Evolutionary conservation across 2,329 filamentous ascomycete genomes (phyloP).

Genomic region (Fusarium verticillioides): DNA sequence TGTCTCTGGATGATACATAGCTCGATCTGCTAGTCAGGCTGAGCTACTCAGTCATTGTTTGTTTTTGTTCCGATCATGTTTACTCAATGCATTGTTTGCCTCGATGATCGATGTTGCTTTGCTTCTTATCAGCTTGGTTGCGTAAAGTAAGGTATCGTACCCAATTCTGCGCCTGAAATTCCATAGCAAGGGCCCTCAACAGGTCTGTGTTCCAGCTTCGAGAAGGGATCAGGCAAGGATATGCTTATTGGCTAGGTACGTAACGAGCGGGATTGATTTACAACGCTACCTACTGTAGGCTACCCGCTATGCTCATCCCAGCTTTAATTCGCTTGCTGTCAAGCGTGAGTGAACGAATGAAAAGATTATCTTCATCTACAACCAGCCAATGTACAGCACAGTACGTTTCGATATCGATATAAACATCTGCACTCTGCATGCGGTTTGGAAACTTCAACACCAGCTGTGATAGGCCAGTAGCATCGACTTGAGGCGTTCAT

Average conservation of each 20-base stretch:
- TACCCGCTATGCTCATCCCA: constrained; percentile 22
- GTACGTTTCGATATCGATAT: not conserved
- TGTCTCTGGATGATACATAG: not conserved
- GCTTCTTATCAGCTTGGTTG: constrained; percentile 9
- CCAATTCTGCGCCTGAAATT: constrained; percentile 16
- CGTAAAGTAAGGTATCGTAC: not conserved
- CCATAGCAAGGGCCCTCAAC: constrained; percentile 18
- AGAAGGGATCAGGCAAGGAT: constrained; percentile 23
- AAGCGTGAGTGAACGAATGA: constrained; percentile 7
- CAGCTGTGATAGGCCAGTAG: constrained; percentile 24
- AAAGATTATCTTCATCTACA: constrained; percentile 1
- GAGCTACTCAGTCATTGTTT: constrained; percentile 3
- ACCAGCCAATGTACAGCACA: not conserved
- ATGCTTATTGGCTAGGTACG: constrained; percentile 22
- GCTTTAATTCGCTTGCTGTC: constrained; percentile 3
- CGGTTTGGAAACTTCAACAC: constrained; percentile 6
- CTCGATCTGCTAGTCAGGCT: not conserved
- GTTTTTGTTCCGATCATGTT: not conserved
- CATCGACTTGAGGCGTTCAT: constrained; percentile 13
- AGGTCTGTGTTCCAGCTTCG: constrained; percentile 31
- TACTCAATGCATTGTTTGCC: not conserved
- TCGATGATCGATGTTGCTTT: not conserved
- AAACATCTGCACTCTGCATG: constrained; percentile 8
- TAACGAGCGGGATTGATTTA: constrained; percentile 22
- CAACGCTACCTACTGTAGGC: constrained; percentile 24